Evolutionary conservation across 2,329 filamentous ascomycete genomes (phyloP), one percentile per base, ranked within the genome.

Genomic region (Ceratocystis destructans): DNA sequence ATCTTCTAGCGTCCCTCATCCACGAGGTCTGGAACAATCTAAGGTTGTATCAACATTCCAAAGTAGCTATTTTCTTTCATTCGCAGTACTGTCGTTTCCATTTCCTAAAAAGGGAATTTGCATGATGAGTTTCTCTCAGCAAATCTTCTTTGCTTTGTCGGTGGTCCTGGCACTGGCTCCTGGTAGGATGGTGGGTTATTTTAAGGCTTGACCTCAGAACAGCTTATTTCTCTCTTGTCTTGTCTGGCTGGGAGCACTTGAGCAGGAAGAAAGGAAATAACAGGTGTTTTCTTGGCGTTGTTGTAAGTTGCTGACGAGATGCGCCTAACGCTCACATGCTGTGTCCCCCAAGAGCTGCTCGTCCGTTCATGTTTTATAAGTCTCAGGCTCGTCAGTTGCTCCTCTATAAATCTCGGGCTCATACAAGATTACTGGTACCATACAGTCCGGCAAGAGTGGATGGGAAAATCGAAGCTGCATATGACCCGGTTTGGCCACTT

Each of bases 51-150:
- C 55, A 37, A 20, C 55, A 59, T 59, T 59, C 55, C 55, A 37
- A 22, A 8, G 55, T 31, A 33, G n/a, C 55, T 5, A 17, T 15
- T 5, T 15, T 12, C 55, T 59, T 31, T 59, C 33, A 31, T 31
- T 37, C 20, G 55, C 28, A 57, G 5, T 10, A 37, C 17, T 31
- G 28, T 20, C 15, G 12, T 59, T n/a, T 37, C 37, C 3, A 6
- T 20, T 59, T 59, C 55, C 55, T 59, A 59, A 59, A 59, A 22
- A 31, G 55, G 28, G 28, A 59, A 37, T 25, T 59, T 59, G 55
- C 55, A 59, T 31, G 37, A 41, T 41, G 12, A 15, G 25, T 20
- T 20, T 10, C 28, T 15, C 37, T 10, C 37, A 41, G 37, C 3
- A 41, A 15, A 59, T 48, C 55, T 7, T 33, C 55, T 59, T 41